phyloP scores from a whole-genome alignment of 441 rosid genomes.

The Theobroma grandiflorum region DNA sequence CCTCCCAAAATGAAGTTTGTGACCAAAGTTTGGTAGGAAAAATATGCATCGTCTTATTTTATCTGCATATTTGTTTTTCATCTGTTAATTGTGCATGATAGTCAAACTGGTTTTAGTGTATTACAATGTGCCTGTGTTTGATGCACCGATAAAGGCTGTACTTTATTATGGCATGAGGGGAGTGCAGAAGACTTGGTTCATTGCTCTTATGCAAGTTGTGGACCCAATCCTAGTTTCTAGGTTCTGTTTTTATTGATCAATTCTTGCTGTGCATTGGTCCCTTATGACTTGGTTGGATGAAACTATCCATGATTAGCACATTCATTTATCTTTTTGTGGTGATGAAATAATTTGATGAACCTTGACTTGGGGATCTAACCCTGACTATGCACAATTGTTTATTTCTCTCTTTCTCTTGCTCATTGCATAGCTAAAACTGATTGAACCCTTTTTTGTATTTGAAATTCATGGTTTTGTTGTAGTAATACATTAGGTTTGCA shows the following conservation, averaged over 20 bases:
- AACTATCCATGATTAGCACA: neutral
- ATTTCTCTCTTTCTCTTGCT: neutral
- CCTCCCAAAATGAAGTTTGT: conserved; percentile 98
- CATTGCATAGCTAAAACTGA: neutral
- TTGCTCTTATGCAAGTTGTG: neutral
- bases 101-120: neutral
- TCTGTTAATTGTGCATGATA: neutral
- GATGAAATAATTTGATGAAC: neutral
- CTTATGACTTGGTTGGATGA: conserved; percentile 1
- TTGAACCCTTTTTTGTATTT: neutral
- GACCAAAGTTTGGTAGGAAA: conserved; percentile 94
- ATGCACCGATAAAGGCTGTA: neutral
- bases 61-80: neutral
- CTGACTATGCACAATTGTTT: neutral
- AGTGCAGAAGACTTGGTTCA: conserved; percentile 6
- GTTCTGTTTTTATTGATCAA: neutral
- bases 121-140: neutral
- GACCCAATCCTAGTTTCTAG: neutral
- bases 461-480: neutral
- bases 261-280: neutral
- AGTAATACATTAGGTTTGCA: neutral
- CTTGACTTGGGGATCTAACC: neutral
- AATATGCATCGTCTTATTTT: conserved; percentile 8
- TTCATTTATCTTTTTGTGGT: neutral
- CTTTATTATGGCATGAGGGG: neutral